Percentiles rank a stretch among this genome's conserved stretches.
phyloP scores from a whole-genome alignment of 768 basidiomycete species.

The Xerocomellus dryophilus region DNA sequence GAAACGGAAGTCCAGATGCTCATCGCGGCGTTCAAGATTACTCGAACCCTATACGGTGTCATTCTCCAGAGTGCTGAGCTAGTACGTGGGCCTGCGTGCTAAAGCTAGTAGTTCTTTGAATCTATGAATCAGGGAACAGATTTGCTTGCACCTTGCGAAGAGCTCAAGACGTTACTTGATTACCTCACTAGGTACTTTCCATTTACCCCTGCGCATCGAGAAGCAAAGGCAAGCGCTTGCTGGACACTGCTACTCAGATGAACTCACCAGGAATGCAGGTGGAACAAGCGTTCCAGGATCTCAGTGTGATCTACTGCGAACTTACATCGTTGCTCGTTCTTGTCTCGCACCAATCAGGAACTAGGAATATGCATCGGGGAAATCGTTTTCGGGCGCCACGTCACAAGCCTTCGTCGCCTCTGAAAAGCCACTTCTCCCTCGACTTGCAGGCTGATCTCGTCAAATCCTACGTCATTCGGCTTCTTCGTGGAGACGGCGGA shows the following conservation, averaged over 20 bases:
- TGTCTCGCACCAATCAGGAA: constrained; percentile 20
- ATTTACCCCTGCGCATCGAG: constrained; percentile 52
- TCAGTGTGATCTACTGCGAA: constrained; percentile 78
- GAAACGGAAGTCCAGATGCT: constrained; percentile 63
- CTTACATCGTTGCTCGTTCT: constrained; percentile 63
- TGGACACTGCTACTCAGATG: not conserved
- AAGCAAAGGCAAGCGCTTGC: constrained; percentile 48
- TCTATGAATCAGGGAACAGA: constrained; percentile 23
- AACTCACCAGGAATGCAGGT: constrained; percentile 39
- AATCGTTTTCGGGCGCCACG: constrained; percentile 9
- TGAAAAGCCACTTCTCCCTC: constrained; percentile 20
- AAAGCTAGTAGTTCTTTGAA: constrained; percentile 1
- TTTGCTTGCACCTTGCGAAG: constrained; percentile 35
- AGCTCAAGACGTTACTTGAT: constrained; percentile 57
- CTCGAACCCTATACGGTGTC: constrained; percentile 55
- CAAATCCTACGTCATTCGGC: constrained; percentile 55
- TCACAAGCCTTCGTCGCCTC: constrained; percentile 18
- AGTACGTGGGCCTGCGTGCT: constrained; percentile 22
- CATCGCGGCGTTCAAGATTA: constrained; percentile 54
- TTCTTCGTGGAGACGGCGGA: constrained; percentile 51
- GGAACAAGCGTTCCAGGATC: constrained; percentile 63
- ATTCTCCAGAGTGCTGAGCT: constrained; percentile 46
- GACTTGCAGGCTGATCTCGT: constrained; percentile 49
- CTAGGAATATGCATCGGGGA: constrained; percentile 3
- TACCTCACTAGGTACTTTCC: constrained; percentile 88